A percentile compares a stretch with the other conserved stretches of the same genome.
phyloP scores from a whole-genome alignment of 257 asterid species.

The Primulina huaijiensis region DNA sequence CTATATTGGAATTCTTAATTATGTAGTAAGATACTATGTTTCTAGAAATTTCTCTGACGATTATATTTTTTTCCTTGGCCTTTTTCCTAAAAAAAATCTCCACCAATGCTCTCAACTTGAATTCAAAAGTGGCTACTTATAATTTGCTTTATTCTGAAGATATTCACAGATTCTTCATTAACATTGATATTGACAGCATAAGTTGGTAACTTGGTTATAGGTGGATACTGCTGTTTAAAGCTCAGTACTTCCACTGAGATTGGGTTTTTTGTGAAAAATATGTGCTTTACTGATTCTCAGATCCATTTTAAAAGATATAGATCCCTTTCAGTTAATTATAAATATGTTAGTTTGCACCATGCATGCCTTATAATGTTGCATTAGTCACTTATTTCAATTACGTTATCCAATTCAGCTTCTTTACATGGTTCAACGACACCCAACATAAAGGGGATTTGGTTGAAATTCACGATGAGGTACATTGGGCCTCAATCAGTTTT shows the following conservation, averaged over 20 bases:
- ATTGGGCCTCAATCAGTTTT: neutral
- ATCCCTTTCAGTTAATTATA: slow-evolving; percentile 24
- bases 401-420: neutral
- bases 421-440: neutral
- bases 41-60: neutral
- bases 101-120: neutral
- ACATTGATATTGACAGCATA: neutral
- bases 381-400: neutral
- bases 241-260: neutral
- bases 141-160: neutral
- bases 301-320: neutral
- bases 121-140: neutral
- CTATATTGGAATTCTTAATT: neutral
- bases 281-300: neutral
- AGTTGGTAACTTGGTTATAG: neutral
- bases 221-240: neutral
- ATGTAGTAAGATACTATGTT: neutral
- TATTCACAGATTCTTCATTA: too few relatives aligned
- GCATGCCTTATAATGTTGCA: neutral
- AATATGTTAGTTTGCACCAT: slow-evolving; percentile 26
- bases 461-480: neutral
- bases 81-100: neutral
- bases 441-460: neutral
- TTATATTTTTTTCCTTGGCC: too few relatives aligned
- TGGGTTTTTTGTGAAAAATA: too few relatives aligned